These are phyloP conservation scores for Larix kaempferi DNA, from an alignment of 75 land plant genomes.

Conservation along the genomic window DNA sequence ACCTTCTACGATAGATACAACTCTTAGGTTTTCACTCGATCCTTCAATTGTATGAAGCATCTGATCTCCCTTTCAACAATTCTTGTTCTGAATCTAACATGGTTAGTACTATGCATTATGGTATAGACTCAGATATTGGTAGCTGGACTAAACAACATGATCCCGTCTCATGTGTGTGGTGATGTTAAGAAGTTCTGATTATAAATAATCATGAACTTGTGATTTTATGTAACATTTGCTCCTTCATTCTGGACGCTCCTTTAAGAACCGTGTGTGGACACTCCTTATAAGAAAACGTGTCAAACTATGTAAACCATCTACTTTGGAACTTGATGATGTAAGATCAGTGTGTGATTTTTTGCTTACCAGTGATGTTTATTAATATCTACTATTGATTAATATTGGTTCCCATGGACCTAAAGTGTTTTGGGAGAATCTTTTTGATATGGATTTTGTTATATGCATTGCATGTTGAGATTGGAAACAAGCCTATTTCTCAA, in stretches of 20 bases:
- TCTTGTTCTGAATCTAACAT: background rate
- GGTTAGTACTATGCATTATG: background rate
- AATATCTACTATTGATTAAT: background rate
- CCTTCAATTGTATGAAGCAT: background rate
- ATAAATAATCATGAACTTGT: background rate
- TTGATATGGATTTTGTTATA: background rate
- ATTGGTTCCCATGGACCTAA: too few species aligned
- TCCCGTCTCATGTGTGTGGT: too few species aligned
- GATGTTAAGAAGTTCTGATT: background rate
- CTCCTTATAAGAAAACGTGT: background rate
- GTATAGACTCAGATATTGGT: background rate
- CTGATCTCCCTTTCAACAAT: background rate
- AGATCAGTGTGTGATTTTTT: background rate
- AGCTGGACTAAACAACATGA: background rate
- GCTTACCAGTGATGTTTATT: background rate
- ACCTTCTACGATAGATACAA: constrained; percentile 41
- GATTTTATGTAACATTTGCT: background rate
- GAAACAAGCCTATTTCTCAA: background rate
- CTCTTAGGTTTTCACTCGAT: constrained; percentile 25
- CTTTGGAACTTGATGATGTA: constrained; percentile 1
- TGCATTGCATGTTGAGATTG: background rate
- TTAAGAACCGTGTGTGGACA: too few species aligned
- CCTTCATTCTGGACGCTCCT: background rate
- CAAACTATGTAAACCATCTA: background rate
- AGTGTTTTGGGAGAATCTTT: background rate